Evolutionary conservation across 306 rosid species (phyloP).

Genomic region (Nissolia schottii): DNA sequence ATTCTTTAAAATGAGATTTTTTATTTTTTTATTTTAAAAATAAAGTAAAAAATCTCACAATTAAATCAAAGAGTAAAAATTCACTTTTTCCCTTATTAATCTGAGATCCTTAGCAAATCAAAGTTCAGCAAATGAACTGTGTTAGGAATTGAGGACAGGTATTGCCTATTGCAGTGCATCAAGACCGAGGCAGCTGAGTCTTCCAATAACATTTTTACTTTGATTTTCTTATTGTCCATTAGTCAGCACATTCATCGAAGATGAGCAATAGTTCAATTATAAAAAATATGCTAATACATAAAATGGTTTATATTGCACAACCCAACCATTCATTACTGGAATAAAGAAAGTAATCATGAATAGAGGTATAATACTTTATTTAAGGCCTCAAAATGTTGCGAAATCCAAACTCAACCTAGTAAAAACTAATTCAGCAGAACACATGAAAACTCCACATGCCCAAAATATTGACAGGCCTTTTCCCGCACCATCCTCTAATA

Average conservation of each 20-base stretch:
- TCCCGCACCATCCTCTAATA: constrained; percentile 18
- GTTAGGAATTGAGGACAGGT: not conserved
- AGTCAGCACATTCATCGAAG: not conserved
- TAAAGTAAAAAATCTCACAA: not conserved
- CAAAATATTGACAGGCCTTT: constrained; percentile 19
- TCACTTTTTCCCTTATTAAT: too few species aligned
- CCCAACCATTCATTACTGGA: not conserved
- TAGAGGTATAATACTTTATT: constrained; percentile 16
- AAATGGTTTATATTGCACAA: not conserved
- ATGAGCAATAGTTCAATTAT: not conserved
- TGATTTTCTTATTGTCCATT: not conserved
- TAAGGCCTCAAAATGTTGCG: constrained; percentile 31
- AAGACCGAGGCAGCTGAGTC: not conserved
- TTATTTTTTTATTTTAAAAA: too few species aligned
- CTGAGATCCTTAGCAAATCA: not conserved
- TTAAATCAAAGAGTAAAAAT: too few species aligned
- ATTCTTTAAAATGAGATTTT: too few species aligned
- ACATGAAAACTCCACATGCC: constrained; percentile 30
- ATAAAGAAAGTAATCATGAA: constrained; percentile 2
- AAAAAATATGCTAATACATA: not conserved
- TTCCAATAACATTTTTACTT: not conserved
- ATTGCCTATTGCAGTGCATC: not conserved
- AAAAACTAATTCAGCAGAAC: constrained; percentile 27
- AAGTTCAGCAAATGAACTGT: not conserved
- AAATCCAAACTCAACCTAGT: constrained; percentile 27